Evolutionary conservation across 192 early-diverging fungal species (phyloP), one percentile per base, ranked within the genome.

Genomic region (Linnemannia zychae): DNA sequence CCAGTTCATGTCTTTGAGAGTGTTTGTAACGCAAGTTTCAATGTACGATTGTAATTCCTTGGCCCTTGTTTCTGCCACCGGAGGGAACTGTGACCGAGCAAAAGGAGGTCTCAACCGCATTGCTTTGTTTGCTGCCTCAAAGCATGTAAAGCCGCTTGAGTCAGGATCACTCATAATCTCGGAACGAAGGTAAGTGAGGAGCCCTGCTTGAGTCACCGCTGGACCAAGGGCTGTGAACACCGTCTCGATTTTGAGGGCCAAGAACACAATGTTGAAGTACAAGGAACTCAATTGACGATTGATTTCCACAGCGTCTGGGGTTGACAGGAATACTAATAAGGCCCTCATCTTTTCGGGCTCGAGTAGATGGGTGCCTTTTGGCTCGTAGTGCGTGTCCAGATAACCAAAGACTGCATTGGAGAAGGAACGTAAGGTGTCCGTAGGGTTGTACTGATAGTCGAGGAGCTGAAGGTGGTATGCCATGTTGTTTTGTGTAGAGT

Each of bases 131-230:
- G 63, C 74, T 5, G n/a, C n/a, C 24, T 73, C 22, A 70, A 82
- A 73, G 63, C 57, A 24, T 48, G n/a, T 57, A 60, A 71, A 77
- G 60, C 34, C 74, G 40, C 40, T 49, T 47, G 13, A 7, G 31
- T 82, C 69, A 67, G 81, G 81, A 73, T 82, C 31, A 0, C 66
- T 38, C 81, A 82, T 77, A 4, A 82, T 77, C 75, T 77, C 75
- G 38, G 63, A 72, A 57, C 81, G 74, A 76, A 82, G 46, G 34
- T 73, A 82, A 22, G 74, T 31, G 22, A 82, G 22, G 38, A 82
- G 63, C 34, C 81, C 81, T 7, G 81, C 48, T 1, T 31, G 75
- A 44, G 81, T 82, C 0, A 82, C 75, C 38, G 81, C 31, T 50
- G 81, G 63, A 52, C 81, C 81, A 4, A 72, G 69, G 48, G 74